These are phyloP conservation scores for Agaricus blazei DNA, from an alignment of 768 basidiomycete genomes.

Conservation along the genomic window DNA sequence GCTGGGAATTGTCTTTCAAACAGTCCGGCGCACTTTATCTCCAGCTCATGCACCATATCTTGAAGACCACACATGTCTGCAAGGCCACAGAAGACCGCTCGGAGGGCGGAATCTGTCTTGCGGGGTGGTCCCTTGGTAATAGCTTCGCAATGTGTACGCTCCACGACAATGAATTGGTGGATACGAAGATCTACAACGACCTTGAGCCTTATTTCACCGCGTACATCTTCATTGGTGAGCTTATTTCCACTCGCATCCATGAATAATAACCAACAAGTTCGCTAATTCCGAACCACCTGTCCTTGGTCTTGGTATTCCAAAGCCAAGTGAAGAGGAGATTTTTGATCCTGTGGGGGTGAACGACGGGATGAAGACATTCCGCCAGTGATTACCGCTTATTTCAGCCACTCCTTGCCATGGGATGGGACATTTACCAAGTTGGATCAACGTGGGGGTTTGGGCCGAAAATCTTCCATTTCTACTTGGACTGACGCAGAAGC, in stretches of 20 bases:
- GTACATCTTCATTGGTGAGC: background rate
- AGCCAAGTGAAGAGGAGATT: background rate
- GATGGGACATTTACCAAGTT: background rate
- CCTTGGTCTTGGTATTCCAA: background rate
- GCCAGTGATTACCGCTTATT: background rate
- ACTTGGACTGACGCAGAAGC: background rate
- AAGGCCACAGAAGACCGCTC: background rate
- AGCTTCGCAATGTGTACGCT: background rate
- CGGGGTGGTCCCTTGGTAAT: conserved; percentile 5
- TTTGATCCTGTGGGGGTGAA: background rate
- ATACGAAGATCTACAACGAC: background rate
- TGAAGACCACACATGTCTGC: background rate
- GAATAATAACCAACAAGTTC: background rate
- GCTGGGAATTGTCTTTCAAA: background rate
- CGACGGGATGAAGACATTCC: background rate
- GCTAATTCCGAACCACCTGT: background rate
- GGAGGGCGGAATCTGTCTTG: background rate
- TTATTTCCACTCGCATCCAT: background rate
- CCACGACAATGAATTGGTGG: background rate
- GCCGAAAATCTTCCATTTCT: background rate
- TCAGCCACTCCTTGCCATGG: background rate
- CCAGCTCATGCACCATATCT: background rate
- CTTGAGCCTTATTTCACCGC: background rate
- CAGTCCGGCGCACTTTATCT: background rate
- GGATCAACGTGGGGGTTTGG: background rate